Evolutionary conservation across 345 rosid genomes (phyloP).

Genomic region (Leavenworthia alabamica): DNA sequence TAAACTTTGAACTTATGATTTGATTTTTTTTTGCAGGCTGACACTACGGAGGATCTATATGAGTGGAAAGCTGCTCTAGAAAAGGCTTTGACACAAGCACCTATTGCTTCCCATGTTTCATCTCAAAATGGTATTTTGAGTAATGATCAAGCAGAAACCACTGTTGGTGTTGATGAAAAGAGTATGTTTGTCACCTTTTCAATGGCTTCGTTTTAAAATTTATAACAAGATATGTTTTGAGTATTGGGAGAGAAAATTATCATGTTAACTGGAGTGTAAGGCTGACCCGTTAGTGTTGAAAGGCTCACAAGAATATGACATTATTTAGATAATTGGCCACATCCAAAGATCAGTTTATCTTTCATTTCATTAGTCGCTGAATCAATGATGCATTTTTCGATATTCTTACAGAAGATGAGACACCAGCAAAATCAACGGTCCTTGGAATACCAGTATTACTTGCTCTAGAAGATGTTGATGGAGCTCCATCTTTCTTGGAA

Average conservation of each 20-base stretch:
- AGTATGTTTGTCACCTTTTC: slow-evolving; percentile 19
- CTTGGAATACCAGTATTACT: slow-evolving; percentile 80
- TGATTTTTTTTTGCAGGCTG: slow-evolving; percentile 53
- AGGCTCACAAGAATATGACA: slow-evolving; percentile 8
- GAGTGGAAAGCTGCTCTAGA: slow-evolving; percentile 94
- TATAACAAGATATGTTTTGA: background rate
- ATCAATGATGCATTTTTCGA: slow-evolving; percentile 6
- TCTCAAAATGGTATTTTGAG: slow-evolving; percentile 75
- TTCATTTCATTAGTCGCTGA: slow-evolving; percentile 12
- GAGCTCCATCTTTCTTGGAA: slow-evolving; percentile 95
- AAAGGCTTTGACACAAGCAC: slow-evolving; percentile 87
- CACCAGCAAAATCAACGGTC: slow-evolving; percentile 46
- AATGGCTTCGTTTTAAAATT: background rate
- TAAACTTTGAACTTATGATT: background rate
- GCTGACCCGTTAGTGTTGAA: slow-evolving; percentile 4
- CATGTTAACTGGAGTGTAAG: slow-evolving; percentile 9
- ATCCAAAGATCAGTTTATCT: slow-evolving; percentile 1
- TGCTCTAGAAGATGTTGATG: slow-evolving; percentile 96
- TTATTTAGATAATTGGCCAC: background rate
- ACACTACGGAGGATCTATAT: slow-evolving; percentile 72
- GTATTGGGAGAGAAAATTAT: background rate
- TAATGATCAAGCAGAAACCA: slow-evolving; percentile 55
- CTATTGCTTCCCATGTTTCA: slow-evolving; percentile 57
- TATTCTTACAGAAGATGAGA: slow-evolving; percentile 49
- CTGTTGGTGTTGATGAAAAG: slow-evolving; percentile 39